Conservation (phyloP, 768 basidiomycete genomes). For the Agaricus subrufescens region DNA sequence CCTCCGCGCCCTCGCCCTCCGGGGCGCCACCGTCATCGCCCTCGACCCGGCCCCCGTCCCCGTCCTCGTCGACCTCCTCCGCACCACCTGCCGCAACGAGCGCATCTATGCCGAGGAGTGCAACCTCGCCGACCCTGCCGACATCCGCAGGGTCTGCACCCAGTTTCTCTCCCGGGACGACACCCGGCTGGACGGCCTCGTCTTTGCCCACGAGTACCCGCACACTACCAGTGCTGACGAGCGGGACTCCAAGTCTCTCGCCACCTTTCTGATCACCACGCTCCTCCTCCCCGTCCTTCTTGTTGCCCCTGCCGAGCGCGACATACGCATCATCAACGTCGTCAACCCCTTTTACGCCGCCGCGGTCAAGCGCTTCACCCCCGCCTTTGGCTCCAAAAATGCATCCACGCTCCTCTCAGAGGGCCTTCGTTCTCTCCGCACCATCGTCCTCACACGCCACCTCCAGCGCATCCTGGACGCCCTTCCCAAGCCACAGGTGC, state of each 20-base stretch:
- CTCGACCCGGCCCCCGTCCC: conserved; percentile 58
- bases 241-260: conserved; percentile 50
- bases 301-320: conserved; percentile 80
- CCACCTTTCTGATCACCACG: conserved; percentile 76
- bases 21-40: conserved; percentile 78
- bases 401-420: conserved; percentile 49
- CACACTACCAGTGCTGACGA: conserved; percentile 34
- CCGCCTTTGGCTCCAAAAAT: conserved; percentile 16
- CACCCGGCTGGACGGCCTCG: conserved; percentile 69
- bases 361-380: conserved; percentile 39
- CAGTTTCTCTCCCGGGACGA: conserved; percentile 53
- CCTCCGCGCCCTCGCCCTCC: conserved; percentile 58
- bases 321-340: conserved; percentile 84
- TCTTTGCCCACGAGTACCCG: conserved; percentile 76
- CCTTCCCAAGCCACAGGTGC: conserved; percentile 45
- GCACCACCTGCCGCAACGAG: conserved; percentile 67
- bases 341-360: conserved; percentile 91
- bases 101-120: conserved; percentile 78
- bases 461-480: conserved; percentile 84
- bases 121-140: conserved; percentile 59
- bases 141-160: conserved; percentile 66
- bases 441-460: conserved; percentile 64
- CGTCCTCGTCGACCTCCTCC: conserved; percentile 63
- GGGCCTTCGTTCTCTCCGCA: conserved; percentile 61
- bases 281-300: conserved; percentile 76